phyloP scores from a whole-genome alignment of 192 early-diverging fungal species.

The Rhizoclosmatium sp. region DNA sequence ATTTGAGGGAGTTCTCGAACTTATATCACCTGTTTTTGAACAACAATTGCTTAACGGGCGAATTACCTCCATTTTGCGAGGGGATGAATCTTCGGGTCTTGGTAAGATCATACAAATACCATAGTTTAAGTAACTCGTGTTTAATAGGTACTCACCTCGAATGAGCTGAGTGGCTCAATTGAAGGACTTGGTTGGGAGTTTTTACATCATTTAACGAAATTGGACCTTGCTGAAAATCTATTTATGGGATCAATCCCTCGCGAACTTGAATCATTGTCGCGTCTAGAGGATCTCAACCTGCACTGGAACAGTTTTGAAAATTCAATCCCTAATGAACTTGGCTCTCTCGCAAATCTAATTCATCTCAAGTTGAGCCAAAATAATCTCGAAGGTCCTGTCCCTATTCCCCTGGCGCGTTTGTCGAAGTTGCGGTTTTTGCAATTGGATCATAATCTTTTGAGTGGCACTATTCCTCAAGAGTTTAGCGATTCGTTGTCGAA shows the following conservation, averaged over 20 bases:
- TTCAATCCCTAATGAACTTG: background rate
- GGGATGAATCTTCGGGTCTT: background rate
- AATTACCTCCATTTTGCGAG: background rate
- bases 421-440: background rate
- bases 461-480: background rate
- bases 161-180: background rate
- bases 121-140: background rate
- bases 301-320: background rate
- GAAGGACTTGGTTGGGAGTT: background rate
- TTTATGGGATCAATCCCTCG: background rate
- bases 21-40: constrained; percentile 7
- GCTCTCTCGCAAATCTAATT: background rate
- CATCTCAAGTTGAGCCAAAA: background rate
- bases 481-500: background rate
- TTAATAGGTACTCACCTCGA: background rate
- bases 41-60: background rate
- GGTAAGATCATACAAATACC: background rate
- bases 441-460: background rate
- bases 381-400: background rate
- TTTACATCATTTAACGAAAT: background rate
- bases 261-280: background rate
- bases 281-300: background rate
- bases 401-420: background rate
- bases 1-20: background rate
- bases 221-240: background rate